Conservation (phyloP, 495 filamentous ascomycete species). For the Letharia lupina region DNA sequence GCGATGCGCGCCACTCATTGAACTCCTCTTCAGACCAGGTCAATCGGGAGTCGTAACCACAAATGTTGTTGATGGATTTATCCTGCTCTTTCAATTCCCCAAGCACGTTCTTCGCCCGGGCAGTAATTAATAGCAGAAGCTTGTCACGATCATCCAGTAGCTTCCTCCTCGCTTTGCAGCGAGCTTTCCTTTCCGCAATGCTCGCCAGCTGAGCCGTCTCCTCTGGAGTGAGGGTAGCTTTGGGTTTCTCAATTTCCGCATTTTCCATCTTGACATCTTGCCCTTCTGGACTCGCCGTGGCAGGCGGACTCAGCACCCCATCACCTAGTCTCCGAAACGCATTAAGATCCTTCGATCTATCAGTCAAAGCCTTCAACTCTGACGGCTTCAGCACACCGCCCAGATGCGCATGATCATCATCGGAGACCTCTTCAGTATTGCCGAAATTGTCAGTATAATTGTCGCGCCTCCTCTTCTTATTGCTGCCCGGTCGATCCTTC, state of each 20-base stretch:
- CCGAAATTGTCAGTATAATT: slow-evolving; percentile 17
- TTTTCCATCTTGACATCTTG: slow-evolving; percentile 42
- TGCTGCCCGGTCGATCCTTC: slow-evolving; percentile 19
- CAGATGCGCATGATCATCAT: slow-evolving; percentile 28
- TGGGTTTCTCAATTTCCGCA: slow-evolving; percentile 66
- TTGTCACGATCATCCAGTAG: slow-evolving; percentile 39
- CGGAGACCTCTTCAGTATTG: slow-evolving; percentile 21
- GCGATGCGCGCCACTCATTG: slow-evolving; percentile 42
- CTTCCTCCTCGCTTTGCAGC: slow-evolving; percentile 35
- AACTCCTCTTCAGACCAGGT: slow-evolving; percentile 57
- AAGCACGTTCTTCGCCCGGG: slow-evolving; percentile 37
- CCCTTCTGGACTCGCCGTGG: slow-evolving; percentile 20
- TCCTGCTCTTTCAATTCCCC: slow-evolving; percentile 42
- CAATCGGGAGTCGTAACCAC: slow-evolving; percentile 56
- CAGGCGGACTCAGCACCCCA: slow-evolving; percentile 37
- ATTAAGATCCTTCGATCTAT: slow-evolving; percentile 38
- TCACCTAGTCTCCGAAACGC: slow-evolving; percentile 54
- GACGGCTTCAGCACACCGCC: slow-evolving; percentile 50
- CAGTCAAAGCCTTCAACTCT: slow-evolving; percentile 49
- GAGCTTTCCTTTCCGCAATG: slow-evolving; percentile 34
- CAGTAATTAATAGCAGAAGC: slow-evolving; percentile 39
- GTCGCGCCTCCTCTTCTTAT: slow-evolving; percentile 17
- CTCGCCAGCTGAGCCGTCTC: slow-evolving; percentile 38
- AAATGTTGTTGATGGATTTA: slow-evolving; percentile 47
- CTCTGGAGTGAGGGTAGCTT: slow-evolving; percentile 39